Evolutionary conservation across 495 filamentous ascomycete genomes (phyloP).

Genomic region (Podospora anserina): DNA sequence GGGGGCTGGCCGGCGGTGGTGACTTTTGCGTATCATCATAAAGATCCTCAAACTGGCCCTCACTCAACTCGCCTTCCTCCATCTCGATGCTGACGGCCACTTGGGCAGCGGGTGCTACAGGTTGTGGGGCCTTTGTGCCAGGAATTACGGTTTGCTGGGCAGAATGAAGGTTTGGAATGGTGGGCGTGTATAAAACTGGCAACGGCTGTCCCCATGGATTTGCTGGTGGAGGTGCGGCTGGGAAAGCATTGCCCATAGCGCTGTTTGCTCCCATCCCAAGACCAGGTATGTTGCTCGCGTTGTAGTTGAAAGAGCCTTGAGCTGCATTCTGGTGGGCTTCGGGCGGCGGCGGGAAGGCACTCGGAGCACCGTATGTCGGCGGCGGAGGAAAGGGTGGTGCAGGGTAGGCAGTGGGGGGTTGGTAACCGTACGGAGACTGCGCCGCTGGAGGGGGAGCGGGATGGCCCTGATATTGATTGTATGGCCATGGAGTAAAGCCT

Average conservation of each 20-base stretch:
- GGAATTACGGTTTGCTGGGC: not conserved
- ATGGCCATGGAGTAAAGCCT: conserved; percentile 23
- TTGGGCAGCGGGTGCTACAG: conserved; percentile 12
- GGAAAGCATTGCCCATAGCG: not conserved
- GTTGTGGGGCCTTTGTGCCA: not conserved
- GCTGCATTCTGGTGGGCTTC: conserved; percentile 24
- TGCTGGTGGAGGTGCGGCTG: not conserved
- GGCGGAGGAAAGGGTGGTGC: conserved; percentile 12
- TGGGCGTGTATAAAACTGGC: not conserved
- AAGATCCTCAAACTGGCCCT: conserved; percentile 54
- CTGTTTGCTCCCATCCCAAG: conserved; percentile 31
- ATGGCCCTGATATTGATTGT: conserved; percentile 30
- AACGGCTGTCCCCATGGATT: not conserved
- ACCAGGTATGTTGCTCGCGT: conserved; percentile 42
- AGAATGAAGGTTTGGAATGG: conserved; percentile 1
- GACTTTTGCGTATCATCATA: conserved; percentile 38
- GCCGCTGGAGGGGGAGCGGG: not conserved
- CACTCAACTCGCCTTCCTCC: conserved; percentile 76
- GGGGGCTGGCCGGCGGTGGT: not conserved
- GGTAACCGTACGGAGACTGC: conserved; percentile 15
- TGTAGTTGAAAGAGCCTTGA: conserved; percentile 39
- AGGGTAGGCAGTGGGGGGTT: conserved; percentile 26
- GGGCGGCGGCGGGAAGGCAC: conserved; percentile 15
- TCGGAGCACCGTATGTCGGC: conserved; percentile 19
- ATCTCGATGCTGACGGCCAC: conserved; percentile 32